Evolutionary conservation across 2,329 filamentous ascomycete species (phyloP).

Genomic region (Alternaria rosae): DNA sequence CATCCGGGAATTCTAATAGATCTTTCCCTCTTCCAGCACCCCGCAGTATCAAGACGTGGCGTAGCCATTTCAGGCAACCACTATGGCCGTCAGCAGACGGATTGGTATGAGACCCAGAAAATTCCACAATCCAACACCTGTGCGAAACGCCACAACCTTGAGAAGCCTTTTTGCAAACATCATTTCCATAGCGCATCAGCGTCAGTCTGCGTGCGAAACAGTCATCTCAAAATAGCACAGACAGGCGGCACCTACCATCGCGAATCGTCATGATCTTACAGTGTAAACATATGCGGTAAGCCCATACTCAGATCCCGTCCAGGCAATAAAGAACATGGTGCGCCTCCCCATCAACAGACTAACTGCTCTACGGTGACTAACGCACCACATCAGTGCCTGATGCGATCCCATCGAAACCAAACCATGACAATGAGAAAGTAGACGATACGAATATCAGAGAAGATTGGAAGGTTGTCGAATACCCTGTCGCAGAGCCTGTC

Average conservation of each 20-base stretch:
- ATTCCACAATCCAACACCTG: rapidly evolving
- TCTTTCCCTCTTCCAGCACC: not conserved
- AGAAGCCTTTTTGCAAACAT: too few species aligned
- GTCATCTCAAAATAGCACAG: not conserved
- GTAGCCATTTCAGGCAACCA: not conserved
- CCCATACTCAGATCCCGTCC: not conserved
- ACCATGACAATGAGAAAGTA: rapidly evolving
- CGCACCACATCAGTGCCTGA: rapidly evolving
- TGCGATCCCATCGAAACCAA: not conserved
- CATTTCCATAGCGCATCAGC: not conserved
- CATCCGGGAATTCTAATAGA: not conserved
- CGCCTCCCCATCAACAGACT: rapidly evolving
- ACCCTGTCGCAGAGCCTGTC: not conserved
- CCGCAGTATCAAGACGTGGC: not conserved
- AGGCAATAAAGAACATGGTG: too few species aligned
- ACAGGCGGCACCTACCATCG: not conserved
- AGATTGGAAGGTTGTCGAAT: not conserved
- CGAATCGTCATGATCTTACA: not conserved
- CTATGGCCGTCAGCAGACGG: not conserved
- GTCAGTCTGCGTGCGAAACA: too few species aligned
- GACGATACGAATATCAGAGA: not conserved
- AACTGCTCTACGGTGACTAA: not conserved
- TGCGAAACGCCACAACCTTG: not conserved
- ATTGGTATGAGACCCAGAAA: not conserved
- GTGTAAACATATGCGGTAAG: not conserved